Conservation (phyloP, 1,139 yeast genomes). For the Zygoascus sp. region DNA sequence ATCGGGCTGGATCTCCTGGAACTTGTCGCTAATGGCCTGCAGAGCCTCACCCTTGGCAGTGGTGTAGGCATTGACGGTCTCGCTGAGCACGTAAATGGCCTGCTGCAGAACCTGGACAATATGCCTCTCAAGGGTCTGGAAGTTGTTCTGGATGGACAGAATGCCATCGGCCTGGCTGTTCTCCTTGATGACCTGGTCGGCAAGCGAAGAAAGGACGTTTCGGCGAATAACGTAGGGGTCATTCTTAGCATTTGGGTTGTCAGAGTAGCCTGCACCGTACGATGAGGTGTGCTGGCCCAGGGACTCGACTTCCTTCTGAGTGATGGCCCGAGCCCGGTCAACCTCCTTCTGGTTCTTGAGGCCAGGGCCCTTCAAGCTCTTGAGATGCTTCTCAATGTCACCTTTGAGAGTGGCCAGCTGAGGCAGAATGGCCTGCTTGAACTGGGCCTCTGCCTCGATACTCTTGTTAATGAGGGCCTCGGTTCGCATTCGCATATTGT, state of each 20-base stretch:
- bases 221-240: constrained; percentile 48
- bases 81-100: constrained; percentile 34
- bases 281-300: constrained; percentile 35
- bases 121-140: constrained; percentile 42
- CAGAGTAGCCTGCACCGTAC: constrained; percentile 19
- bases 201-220: constrained; percentile 35
- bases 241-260: constrained; percentile 37
- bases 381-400: constrained; percentile 40
- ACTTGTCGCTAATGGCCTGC: constrained; percentile 31
- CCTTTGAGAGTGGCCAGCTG: constrained; percentile 34
- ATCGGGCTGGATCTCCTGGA: constrained; percentile 36
- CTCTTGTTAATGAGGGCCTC: constrained; percentile 36
- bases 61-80: constrained; percentile 32
- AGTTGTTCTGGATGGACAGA: constrained; percentile 39
- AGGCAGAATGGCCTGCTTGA: constrained; percentile 34
- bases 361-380: constrained; percentile 36
- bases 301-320: constrained; percentile 37
- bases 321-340: constrained; percentile 34
- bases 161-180: constrained; percentile 43
- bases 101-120: constrained; percentile 42
- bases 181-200: constrained; percentile 43
- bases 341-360: constrained; percentile 38
- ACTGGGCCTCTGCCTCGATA: constrained; percentile 31
- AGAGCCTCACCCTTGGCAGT: constrained; percentile 31
- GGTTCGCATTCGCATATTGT: constrained; percentile 30